Conservation (phyloP, 352 stramenopile genomes). For the Pythium utonaiense region DNA sequence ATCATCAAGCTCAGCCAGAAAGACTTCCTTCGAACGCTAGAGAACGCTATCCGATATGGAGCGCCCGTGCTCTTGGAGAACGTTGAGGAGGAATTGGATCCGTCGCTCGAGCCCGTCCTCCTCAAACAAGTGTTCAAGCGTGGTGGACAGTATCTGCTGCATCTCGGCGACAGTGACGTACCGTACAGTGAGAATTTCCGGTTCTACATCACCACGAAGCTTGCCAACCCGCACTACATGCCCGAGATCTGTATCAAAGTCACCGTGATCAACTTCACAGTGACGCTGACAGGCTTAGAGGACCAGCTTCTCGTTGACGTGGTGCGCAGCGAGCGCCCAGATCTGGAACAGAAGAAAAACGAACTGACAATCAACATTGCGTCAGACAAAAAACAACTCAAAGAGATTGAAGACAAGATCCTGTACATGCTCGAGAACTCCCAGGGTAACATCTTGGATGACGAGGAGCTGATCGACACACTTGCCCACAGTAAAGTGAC, state of each 20-base stretch:
- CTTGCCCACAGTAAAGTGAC: conserved; percentile 90
- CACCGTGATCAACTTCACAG: conserved; percentile 94
- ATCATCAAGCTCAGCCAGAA: conserved; percentile 93
- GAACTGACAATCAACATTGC: conserved; percentile 91
- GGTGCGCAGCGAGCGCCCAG: conserved; percentile 88
- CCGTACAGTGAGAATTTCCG: conserved; percentile 91
- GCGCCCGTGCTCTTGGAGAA: conserved; percentile 92
- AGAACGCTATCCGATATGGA: conserved; percentile 91
- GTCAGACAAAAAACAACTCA: conserved; percentile 90
- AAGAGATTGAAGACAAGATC: conserved; percentile 95
- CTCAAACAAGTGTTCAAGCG: conserved; percentile 94
- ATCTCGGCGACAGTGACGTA: conserved; percentile 90
- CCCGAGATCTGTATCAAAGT: conserved; percentile 95
- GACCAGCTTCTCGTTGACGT: conserved; percentile 93
- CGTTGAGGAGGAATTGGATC: conserved; percentile 91
- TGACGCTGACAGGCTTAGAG: conserved; percentile 89
- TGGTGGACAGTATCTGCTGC: conserved; percentile 83
- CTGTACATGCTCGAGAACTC: conserved; percentile 92
- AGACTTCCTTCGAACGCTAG: conserved; percentile 89
- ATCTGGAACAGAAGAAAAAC: conserved; percentile 92
- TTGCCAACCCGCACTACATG: conserved; percentile 94
- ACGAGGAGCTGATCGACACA: conserved; percentile 92
- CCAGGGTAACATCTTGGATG: conserved; percentile 92
- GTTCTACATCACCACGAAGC: conserved; percentile 94
- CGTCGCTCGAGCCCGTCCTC: conserved; percentile 90